Base-by-base conservation (phyloP, 1,284 basidiomycete genomes). In the Ustilago cynodontis region DNA sequence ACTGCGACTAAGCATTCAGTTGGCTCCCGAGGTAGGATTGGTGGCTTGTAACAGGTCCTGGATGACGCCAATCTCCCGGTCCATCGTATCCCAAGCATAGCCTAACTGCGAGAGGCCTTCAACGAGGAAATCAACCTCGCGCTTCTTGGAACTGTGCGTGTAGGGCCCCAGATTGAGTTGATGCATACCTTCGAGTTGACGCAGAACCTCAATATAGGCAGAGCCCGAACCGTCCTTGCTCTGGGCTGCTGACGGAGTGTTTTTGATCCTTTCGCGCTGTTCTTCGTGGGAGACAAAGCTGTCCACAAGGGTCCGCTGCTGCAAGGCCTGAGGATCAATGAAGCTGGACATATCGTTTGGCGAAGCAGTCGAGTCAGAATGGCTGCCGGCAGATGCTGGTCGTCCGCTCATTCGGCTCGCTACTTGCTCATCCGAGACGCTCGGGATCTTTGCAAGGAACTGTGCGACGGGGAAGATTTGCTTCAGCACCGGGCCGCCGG, bases 91-190 rank as follows among this genome's bases (percentile, higher is more conserved):
- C 71, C 74, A 83, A 2, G 84, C 83, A 26, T 78, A 85, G 10
- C 83, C 84, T 6, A 84, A 56, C 61, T 84, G 83, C 11, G 77
- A 74, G 16, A 85, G 63, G 10, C 70, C 84, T 62, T 83, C 72
- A 41, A 83, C 61, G 43, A 79, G 69, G 18, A 69, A 61, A 9
- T 74, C 74, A 20, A 84, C 79, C 68, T 85, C 84, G n/a, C 45
- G 29, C 53, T 56, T 57, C 65, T 83, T 84, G 28, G 74, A 77
- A 20, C 60, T 73, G n/a, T 69, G 62, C 22, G 81, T 81, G 59
- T 77, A 85, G 0, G 83, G 76, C 1, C 70, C 74, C 3, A 83
- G 67, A 18, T 72, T 57, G 29, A 71, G 49, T 11, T 59, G 57
- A 29, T 76, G 72, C 72, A 76, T 76, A 14, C 71, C 59, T 47